Conservation (phyloP, 768 basidiomycete genomes). For the Mycena venus region DNA sequence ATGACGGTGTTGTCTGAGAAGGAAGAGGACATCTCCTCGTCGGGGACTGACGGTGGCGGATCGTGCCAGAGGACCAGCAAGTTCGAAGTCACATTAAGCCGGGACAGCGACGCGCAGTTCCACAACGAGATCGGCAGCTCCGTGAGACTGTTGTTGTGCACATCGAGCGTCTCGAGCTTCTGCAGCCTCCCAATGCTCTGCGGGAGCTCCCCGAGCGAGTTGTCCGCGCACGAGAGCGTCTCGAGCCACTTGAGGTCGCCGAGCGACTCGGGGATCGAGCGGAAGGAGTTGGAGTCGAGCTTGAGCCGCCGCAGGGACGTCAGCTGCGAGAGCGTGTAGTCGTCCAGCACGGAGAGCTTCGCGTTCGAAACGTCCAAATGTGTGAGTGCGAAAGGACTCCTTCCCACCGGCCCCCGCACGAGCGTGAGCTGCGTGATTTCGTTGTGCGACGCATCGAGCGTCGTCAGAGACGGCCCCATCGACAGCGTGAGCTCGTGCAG, state of each 20-base stretch:
- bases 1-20: conserved; percentile 13
- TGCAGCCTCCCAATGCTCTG: conserved; percentile 80
- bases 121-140: conserved; percentile 84
- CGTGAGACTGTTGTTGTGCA: conserved; percentile 91
- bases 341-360: conserved; percentile 88
- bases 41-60: conserved; percentile 57
- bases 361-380: conserved; percentile 89
- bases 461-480: conserved; percentile 73
- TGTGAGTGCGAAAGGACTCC: conserved; percentile 69
- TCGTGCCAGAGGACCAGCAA: conserved; percentile 80
- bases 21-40: conserved; percentile 33
- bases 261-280: conserved; percentile 83
- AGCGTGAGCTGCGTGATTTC: conserved; percentile 87
- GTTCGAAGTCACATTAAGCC: conserved; percentile 92
- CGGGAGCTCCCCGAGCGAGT: conserved; percentile 85
- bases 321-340: conserved; percentile 79
- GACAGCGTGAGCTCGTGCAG: conserved; percentile 86
- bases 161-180: conserved; percentile 82
- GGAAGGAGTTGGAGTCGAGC: conserved; percentile 90
- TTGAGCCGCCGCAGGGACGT: conserved; percentile 78
- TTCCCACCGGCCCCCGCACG: conserved; percentile 60
- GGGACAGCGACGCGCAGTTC: conserved; percentile 80
- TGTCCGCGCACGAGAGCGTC: conserved; percentile 88
- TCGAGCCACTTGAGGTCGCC: conserved; percentile 80
- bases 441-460: conserved; percentile 87